Evolutionary conservation across 352 stramenopile species (phyloP), one percentile per base, ranked within the genome.

Genomic region (Peronosclerospora sorghi): DNA sequence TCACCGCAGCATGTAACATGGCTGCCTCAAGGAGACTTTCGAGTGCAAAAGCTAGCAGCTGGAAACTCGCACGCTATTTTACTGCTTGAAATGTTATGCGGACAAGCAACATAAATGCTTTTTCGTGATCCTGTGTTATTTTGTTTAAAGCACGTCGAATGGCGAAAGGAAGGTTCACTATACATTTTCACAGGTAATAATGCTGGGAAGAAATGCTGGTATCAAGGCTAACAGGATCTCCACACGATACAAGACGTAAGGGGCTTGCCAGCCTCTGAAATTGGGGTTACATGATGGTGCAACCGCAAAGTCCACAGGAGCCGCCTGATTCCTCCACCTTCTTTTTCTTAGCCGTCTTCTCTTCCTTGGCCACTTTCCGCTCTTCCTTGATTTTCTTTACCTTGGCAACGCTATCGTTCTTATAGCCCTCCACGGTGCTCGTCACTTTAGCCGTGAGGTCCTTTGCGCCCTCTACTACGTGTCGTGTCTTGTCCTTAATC

Each of bases 351-450:
- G 23, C 14, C 62, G 66, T 69, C 28, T 67, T 68, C 35, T 67
- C 57, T 38, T 80, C 61, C 55, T 68, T 62, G 38, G 60, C 61
- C 57, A 71, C 60, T 47, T 79, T 64, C n/a, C 57, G 41, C 39
- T 60, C 58, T 42, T 67, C 60, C 46, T 67, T 69, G 23, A 65
- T 60, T 48, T 75, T 61, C 65, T 80, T 76, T 20, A 65, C 54
- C 60, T 78, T 74, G 28, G 59, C 62, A 19, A 86, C 65, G 30
- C 73, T 86, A 39, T 74, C 67, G 45, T 78, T 83, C 45, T 78
- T 65, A 69, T 86, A 86, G 39, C 71, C 65, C 46, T 81, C 69
- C 9, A 83, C 56, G 48, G 51, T 66, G 48, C 55, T 67, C 21
- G 57, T 59, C 18, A 70, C 50, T 50, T 74, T 63, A 35, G 56